These are phyloP conservation scores for Torulaspora quercuum DNA, from an alignment of 805 yeast species.

Conservation along the genomic window DNA sequence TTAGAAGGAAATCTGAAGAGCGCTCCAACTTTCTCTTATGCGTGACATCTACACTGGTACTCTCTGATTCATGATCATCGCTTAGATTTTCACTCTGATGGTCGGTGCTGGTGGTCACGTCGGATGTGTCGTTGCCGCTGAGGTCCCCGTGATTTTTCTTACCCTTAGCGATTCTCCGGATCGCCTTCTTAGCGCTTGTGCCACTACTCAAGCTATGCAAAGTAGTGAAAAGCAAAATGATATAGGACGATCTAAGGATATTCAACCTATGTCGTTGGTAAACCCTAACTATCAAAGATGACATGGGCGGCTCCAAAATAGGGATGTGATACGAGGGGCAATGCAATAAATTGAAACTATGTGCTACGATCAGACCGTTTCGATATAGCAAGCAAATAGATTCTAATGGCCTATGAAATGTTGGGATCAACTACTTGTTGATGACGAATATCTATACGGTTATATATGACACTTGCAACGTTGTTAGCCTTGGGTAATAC, in stretches of 20 bases:
- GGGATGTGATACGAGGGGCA: neutral
- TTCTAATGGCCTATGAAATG: too few relatives aligned
- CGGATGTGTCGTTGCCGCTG: constrained; percentile 13
- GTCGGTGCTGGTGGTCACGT: constrained; percentile 9
- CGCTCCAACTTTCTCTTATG: constrained; percentile 6
- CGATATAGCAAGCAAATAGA: too few relatives aligned
- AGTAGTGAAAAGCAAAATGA: constrained; percentile 28
- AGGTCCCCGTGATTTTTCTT: constrained; percentile 10
- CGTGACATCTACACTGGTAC: constrained; percentile 3
- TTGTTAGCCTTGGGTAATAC: too few relatives aligned
- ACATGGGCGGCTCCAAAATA: constrained; percentile 3
- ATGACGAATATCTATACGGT: too few relatives aligned
- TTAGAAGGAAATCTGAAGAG: constrained; percentile 25
- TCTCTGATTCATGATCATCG: constrained; percentile 4
- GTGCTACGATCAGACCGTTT: too few relatives aligned
- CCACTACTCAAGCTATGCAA: constrained; percentile 20
- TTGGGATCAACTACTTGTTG: too few relatives aligned
- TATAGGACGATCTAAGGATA: constrained; percentile 31
- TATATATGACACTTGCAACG: too few relatives aligned
- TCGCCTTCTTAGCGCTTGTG: constrained; percentile 12
- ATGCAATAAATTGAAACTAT: neutral
- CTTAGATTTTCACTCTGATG: constrained; percentile 6
- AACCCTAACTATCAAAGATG: constrained; percentile 13
- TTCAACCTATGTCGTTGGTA: constrained; percentile 30
- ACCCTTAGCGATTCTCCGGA: constrained; percentile 9